A percentile compares a stretch with the other conserved stretches of the same genome.
Conservation (phyloP, 208 protist species). For the Tritrichomonas musculus region DNA sequence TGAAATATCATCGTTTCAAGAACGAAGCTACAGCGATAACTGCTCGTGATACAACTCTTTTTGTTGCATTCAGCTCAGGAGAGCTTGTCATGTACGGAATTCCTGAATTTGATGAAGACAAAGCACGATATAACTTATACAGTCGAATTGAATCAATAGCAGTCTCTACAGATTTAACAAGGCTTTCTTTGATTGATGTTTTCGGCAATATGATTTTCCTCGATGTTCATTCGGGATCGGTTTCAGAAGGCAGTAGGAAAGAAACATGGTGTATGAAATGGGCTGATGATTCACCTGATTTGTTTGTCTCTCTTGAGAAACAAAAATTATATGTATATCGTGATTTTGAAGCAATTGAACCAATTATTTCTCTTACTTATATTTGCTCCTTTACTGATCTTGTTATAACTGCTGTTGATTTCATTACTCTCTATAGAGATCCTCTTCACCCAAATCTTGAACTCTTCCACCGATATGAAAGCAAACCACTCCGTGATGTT, state of each 20-base stretch:
- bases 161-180: not conserved
- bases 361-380: not conserved
- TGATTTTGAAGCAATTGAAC: not conserved
- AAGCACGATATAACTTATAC: not conserved
- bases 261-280: constrained; percentile 32
- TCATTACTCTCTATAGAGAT: not conserved
- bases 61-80: not conserved
- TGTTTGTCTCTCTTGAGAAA: not conserved
- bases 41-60: not conserved
- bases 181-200: not conserved
- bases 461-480: not conserved
- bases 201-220: not conserved
- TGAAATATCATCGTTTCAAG: not conserved
- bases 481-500: not conserved
- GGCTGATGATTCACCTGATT: not conserved
- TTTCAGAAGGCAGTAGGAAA: no score
- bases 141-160: not conserved
- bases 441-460: not conserved
- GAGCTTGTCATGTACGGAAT: not conserved
- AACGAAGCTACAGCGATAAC: not conserved
- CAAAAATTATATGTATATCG: constrained; percentile 18
- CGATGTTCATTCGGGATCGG: not conserved
- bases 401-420: not conserved
- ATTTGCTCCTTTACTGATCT: not conserved
- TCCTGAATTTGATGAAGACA: not conserved